A percentile compares a stretch with the other conserved stretches of the same genome.
These are phyloP conservation scores for Penicillium herquei DNA, from an alignment of 495 filamentous ascomycete genomes.

Conservation along the genomic window DNA sequence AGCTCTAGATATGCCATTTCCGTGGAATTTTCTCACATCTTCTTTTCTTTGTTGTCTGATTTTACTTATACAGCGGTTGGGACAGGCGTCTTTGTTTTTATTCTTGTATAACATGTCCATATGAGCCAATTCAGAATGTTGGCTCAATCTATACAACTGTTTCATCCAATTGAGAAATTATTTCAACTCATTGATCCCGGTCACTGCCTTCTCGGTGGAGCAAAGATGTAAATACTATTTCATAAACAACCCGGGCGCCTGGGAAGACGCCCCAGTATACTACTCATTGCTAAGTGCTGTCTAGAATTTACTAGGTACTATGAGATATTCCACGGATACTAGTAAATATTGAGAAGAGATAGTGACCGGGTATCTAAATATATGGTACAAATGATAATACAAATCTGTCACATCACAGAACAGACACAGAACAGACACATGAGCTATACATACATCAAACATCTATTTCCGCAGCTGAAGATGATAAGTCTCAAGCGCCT, in stretches of 20 bases:
- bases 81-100: constrained; percentile 20
- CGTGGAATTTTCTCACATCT: constrained; percentile 1
- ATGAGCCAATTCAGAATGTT: background rate
- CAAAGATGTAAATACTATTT: too few species aligned
- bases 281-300: too few species aligned
- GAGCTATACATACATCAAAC: background rate
- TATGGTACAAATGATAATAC: constrained; percentile 18
- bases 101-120: constrained; percentile 28
- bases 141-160: too few species aligned
- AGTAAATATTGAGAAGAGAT: constrained; percentile 12
- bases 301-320: too few species aligned
- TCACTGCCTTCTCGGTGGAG: too few species aligned
- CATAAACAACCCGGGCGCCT: too few species aligned
- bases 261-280: too few species aligned
- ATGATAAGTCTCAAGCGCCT: constrained; percentile 71
- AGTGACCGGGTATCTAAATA: constrained; percentile 18
- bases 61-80: constrained; percentile 25
- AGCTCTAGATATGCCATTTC: background rate
- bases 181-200: too few species aligned
- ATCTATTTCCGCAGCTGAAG: constrained; percentile 29
- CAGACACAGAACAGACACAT: background rate
- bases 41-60: constrained; percentile 6
- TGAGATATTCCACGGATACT: background rate
- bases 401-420: background rate
- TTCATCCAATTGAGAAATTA: too few species aligned